Evolutionary conservation across 116 monocot genomes (phyloP).

Genomic region (Cymodocea nodosa): DNA sequence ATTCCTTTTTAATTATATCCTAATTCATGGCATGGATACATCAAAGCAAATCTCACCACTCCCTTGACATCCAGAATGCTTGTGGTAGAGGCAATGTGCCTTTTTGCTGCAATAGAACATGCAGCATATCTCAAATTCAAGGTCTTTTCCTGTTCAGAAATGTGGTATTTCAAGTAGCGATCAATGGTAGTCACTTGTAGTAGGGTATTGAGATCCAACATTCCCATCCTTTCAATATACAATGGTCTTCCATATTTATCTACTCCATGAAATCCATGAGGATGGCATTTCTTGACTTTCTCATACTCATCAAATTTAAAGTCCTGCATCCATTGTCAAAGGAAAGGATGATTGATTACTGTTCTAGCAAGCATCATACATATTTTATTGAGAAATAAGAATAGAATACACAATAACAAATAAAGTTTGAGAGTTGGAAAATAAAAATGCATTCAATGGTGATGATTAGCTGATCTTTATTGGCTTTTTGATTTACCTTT

Average conservation of each 20-base stretch:
- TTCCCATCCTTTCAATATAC: conserved; percentile 55
- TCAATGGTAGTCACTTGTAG: conserved; percentile 31
- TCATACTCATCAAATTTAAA: conserved; percentile 43
- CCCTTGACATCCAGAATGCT: conserved; percentile 48
- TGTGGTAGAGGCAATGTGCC: conserved; percentile 39
- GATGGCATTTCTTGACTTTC: conserved; percentile 43
- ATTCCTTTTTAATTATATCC: too few species aligned
- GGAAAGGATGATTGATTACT: not conserved
- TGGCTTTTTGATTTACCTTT: conserved; percentile 19
- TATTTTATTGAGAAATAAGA: too few species aligned
- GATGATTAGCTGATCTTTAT: too few species aligned
- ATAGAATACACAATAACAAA: too few species aligned
- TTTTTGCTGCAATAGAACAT: conserved; percentile 51
- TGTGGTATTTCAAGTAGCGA: conserved; percentile 44
- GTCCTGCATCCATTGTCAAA: conserved; percentile 18
- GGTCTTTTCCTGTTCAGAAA: conserved; percentile 57
- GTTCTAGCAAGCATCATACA: too few species aligned
- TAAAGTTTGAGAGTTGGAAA: too few species aligned
- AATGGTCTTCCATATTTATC: conserved; percentile 51
- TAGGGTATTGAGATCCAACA: conserved; percentile 25
- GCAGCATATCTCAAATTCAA: conserved; percentile 41
- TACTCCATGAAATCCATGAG: conserved; percentile 65
- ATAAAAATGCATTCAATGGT: too few species aligned
- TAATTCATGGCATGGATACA: too few species aligned
- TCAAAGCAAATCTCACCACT: conserved; percentile 25